These are phyloP conservation scores for Dictyostelium citrinum DNA, from an alignment of 78 protist genomes.

Conservation along the genomic window DNA sequence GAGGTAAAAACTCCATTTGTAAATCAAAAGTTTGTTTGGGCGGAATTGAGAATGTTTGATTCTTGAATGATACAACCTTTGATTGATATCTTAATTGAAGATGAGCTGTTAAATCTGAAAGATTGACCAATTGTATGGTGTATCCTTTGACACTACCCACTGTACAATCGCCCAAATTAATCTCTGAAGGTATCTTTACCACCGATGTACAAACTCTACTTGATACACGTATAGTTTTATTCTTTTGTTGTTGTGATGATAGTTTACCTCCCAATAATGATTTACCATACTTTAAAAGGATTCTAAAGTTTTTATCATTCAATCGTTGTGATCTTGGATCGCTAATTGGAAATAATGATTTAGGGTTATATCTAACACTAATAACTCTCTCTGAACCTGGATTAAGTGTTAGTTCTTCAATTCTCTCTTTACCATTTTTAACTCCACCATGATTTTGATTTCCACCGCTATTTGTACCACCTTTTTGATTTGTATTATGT, in stretches of 20 bases:
- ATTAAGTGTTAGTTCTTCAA: conserved; percentile 56
- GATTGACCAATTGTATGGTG: conserved; percentile 6
- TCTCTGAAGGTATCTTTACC: conserved; percentile 33
- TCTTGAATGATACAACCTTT: conserved; percentile 39
- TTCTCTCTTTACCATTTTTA: background rate
- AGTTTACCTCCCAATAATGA: background rate
- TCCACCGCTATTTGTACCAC: background rate
- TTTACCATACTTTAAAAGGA: conserved; percentile 38
- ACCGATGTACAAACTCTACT: conserved; percentile 79
- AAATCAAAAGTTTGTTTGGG: conserved; percentile 64
- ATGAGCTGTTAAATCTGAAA: conserved; percentile 73
- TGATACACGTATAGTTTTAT: conserved; percentile 35
- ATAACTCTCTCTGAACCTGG: conserved; percentile 72
- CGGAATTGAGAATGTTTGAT: conserved; percentile 27
- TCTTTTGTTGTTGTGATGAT: background rate
- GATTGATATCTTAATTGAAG: conserved; percentile 38
- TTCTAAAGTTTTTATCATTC: conserved; percentile 27
- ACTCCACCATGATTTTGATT: background rate
- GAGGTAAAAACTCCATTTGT: conserved; percentile 58
- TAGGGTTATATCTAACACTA: conserved; percentile 25
- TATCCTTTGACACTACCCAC: conserved; percentile 14
- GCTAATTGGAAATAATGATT: background rate
- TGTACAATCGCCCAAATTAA: conserved; percentile 81
- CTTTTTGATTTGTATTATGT: background rate
- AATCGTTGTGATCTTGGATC: background rate